phyloP scores from a whole-genome alignment of 106 monocot species.

The Dioscorea alata region DNA sequence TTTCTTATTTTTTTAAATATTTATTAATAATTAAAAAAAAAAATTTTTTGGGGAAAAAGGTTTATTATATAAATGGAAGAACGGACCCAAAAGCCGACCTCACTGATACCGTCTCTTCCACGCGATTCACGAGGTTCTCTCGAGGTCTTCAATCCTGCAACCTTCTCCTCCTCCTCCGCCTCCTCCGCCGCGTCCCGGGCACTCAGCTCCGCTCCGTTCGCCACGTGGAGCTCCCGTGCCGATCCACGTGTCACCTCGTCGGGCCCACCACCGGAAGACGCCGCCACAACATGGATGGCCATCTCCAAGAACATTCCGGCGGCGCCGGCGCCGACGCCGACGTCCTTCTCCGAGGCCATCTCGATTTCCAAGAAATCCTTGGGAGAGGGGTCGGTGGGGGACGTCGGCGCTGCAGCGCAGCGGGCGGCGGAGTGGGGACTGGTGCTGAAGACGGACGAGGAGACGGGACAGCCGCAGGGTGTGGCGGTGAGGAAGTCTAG shows the following conservation, averaged over 20 bases:
- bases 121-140: slow-evolving; percentile 89
- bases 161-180: slow-evolving; percentile 26
- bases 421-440: slow-evolving; percentile 97
- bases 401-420: slow-evolving; percentile 41
- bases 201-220: slow-evolving; percentile 12
- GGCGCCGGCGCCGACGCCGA: neutral
- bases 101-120: slow-evolving; percentile 32
- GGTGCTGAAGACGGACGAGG: slow-evolving; percentile 73
- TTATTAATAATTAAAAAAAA: too few relatives aligned
- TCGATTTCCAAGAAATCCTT: neutral
- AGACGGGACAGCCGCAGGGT: slow-evolving; percentile 77
- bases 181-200: slow-evolving; percentile 21
- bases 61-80: slow-evolving; percentile 4
- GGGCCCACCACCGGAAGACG: slow-evolving; percentile 10
- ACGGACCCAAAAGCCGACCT: neutral
- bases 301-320: slow-evolving; percentile 12
- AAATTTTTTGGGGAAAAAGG: neutral
- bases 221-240: slow-evolving; percentile 22
- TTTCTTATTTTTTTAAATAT: too few relatives aligned
- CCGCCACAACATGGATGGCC: slow-evolving; percentile 55
- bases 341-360: neutral
- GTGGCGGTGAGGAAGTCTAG: slow-evolving; percentile 56
- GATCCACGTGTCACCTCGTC: neutral
- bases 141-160: slow-evolving; percentile 83
- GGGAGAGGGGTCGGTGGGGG: neutral